Base-by-base conservation (phyloP, 2,329 filamentous ascomycete genomes). In the Aspergillus pseudotamarii region DNA sequence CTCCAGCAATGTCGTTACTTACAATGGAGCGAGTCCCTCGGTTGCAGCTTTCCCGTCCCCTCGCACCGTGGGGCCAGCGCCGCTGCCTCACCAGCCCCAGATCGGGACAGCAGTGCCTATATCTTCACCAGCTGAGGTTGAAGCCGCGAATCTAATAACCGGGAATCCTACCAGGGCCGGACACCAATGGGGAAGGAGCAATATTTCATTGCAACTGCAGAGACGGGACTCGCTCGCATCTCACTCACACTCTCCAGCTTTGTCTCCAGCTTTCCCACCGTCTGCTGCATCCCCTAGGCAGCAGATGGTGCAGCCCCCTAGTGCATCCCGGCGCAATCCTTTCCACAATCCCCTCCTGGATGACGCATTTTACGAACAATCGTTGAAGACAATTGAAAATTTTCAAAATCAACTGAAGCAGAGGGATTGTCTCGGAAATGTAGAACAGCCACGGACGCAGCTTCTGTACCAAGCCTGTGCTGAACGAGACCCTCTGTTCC, bases 401-500 rank as follows among this genome's bases (percentile, higher is more conserved):
- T 57, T 74, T 63, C 57, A 66, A 69, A 21, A 46, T 3, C 38
- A 59, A 12, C 41, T 62, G 14, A 21, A 21, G 6, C 51, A 28
- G 34, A 66, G 74, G 59, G 26, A 66, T 57, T 45, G 69, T 69
- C 5, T 70, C 83, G 2, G 85, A 86, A 53, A 60, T 11, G 61
- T 76, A 69, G 72, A 51, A 78, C 78, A 28, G 11, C 70, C 73
- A 19, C 82, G 90, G 34, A 79, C 87, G 38, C 66, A 73, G n/a
- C 80, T 91, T 9, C 77, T 93, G 14, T 71, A 67, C 30, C 79
- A 86, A 28, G 90, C 90, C 1, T 89, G 87, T 66, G 50, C 65
- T 1, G 69, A 72, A 0, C 74, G 82, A 5, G 91, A 94, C 72
- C 65, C 80, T 54, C 86, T 91, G 71, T 93, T 89, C 71, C 68